Evolutionary conservation across 805 yeast species (phyloP), one percentile per base, ranked within the genome.

Genomic region (Sungouiella blattae): DNA sequence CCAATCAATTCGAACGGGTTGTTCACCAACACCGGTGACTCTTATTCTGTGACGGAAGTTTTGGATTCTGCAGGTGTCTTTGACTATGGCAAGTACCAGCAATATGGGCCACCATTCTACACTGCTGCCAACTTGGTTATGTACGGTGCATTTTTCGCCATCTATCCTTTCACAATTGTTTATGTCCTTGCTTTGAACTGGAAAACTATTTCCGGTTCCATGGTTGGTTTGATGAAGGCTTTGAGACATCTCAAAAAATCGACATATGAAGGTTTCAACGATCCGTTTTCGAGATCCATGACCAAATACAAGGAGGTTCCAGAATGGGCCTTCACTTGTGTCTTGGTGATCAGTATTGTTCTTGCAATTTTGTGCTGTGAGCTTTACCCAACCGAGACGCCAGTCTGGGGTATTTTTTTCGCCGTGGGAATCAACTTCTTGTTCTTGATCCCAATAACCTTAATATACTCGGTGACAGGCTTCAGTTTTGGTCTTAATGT

Each of bases 341-440:
- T 60, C 6, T 53, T 60, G 44, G 40, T 60, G 2, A 29, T 62
- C 28, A 43, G 62, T 4, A 30, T 60, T 26, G 59, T 56, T n/a
- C 44, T 60, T 57, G 43, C 62, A 45, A 58, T 70, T 28, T 29
- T 60, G 11, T 48, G 57, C 43, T 54, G 56, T 11, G 40, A 57
- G 32, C 24, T 58, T 2, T 62, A 56, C 36, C 66, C 65, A 6
- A 53, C 61, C 2, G 43, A 56, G 27, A 57, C 64, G 13, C 67
- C 66, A 13, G 65, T 62, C 11, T 62, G 66, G 66, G 57, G 58
- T 32, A 52, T 60, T 21, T 58, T 62, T 50, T 60, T 62, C 33
- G 56, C 63, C 7, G 18, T 60, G 30, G 65, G 47, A 9, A 55
- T 62, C 35, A 60, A 60, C 39, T 51, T 59, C 33, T 46, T 53